Evolutionary conservation across 257 asterid species (phyloP), one percentile per base, ranked within the genome.

Genomic region (Nicotiana tomentosiformis): DNA sequence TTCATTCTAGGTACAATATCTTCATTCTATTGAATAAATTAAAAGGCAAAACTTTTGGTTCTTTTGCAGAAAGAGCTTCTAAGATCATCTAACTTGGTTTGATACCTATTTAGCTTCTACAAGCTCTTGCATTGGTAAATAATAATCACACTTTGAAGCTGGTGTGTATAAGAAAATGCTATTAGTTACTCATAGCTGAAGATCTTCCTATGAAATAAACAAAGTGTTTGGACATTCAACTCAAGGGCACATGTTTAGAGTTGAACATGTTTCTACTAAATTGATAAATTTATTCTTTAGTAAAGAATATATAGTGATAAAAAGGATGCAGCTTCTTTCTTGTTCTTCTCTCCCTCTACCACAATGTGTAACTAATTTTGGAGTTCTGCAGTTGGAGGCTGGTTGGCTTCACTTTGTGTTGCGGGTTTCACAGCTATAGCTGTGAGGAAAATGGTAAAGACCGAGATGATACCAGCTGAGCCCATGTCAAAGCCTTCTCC

Each of bases 401-500:
- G 99, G 99, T 81, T 96, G 83, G 98, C 98, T 84, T 94, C 99
- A 53, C 95, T 93, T 2, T 57, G 89, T 56, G 99, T 93, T 57
- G 99, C 99, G 23, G 98, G 98, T 77, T 96, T 72, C 86, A 91
- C 98, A 17, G 98, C 99, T 51, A 92, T 96, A 74, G 90, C 98
- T 2, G 94, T 96, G 84, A 89, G 99, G 80, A 94, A 94, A 76
- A 77, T 94, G 93, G 98, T 96, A 33, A 94, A 93, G 65, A 94
- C 98, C 12, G 95, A 93, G 84, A 86, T 94, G 98, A 88, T 83
- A 86, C 87, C 93, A 29, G 97, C 99, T 26, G 98, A 96, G 87
- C 98, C 98, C 15, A 96, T 96, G 99, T 83, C 89, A 32, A 96
- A 93, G 90, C 97, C 98, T 82, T 90, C 98, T 83, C 94, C 98